Evolutionary conservation across 1,284 basidiomycete genomes (phyloP).

Genomic region (Ustilago tritici): DNA sequence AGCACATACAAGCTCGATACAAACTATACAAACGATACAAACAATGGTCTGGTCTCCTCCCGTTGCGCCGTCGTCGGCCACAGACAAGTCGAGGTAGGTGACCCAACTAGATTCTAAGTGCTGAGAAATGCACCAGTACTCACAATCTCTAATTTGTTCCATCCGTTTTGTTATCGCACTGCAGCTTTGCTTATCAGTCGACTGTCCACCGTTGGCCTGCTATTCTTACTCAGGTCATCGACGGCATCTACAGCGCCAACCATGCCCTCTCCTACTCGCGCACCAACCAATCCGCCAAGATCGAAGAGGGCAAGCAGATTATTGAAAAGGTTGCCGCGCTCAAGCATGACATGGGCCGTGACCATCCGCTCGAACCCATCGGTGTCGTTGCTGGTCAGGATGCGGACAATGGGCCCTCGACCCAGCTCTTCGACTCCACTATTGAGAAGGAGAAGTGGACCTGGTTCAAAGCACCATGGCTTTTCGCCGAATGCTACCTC

Average conservation of each 20-base stretch:
- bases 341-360: slow-evolving; percentile 89
- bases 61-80: slow-evolving; percentile 42
- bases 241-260: slow-evolving; percentile 75
- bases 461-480: slow-evolving; percentile 90
- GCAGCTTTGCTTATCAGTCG: slow-evolving; percentile 74
- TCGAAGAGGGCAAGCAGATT: slow-evolving; percentile 80
- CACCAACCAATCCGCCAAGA: slow-evolving; percentile 73
- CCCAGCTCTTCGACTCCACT: slow-evolving; percentile 53
- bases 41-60: slow-evolving; percentile 49
- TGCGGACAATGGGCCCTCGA: slow-evolving; percentile 77
- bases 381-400: slow-evolving; percentile 35
- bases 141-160: not conserved
- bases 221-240: slow-evolving; percentile 84
- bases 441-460: slow-evolving; percentile 73
- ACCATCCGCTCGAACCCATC: slow-evolving; percentile 77
- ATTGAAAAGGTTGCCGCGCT: slow-evolving; percentile 83
- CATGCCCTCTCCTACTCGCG: slow-evolving; percentile 57
- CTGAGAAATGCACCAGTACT: not conserved
- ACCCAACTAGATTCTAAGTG: no score
- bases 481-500: slow-evolving; percentile 86
- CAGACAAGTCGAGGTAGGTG: slow-evolving; percentile 50
- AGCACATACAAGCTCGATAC: not conserved
- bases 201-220: slow-evolving; percentile 84
- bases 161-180: slow-evolving; percentile 25
- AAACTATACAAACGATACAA: not conserved